Evolutionary conservation across 164 flowering plant species (phyloP).

Genomic region (Paratinospora sagittata): DNA sequence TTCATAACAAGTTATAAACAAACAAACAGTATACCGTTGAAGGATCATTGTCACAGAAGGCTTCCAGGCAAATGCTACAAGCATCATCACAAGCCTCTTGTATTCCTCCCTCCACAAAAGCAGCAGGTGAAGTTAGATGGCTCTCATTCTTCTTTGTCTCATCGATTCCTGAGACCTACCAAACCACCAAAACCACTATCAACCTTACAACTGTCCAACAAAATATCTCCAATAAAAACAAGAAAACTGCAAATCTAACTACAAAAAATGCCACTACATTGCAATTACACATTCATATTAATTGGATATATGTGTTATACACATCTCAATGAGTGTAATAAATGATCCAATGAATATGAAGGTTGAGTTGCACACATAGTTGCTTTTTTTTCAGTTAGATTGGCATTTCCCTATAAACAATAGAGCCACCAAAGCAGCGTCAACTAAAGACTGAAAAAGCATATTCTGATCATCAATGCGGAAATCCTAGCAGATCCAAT

Average conservation of each 20-base stretch:
- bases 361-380: no score
- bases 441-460: background rate
- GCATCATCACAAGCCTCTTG: conserved; percentile 98
- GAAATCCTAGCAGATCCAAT: background rate
- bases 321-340: no score
- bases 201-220: background rate
- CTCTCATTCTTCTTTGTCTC: conserved; percentile 42
- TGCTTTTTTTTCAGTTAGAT: no score
- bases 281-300: no score
- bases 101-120: conserved; percentile 94
- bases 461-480: no score
- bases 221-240: background rate
- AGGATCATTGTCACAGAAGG: conserved; percentile 76
- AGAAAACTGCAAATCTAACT: no score
- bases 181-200: conserved; percentile 3
- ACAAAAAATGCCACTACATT: no score
- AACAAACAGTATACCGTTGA: conserved; percentile 49
- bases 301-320: no score
- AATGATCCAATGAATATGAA: no score
- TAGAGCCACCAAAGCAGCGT: background rate
- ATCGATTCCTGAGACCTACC: conserved; percentile 43
- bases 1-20: background rate
- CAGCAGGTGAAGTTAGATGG: conserved; percentile 82
- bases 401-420: no score
- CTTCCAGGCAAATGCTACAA: conserved; percentile 96